phyloP scores from a whole-genome alignment of 1,284 basidiomycete genomes.

The Ganoderma multipileum region DNA sequence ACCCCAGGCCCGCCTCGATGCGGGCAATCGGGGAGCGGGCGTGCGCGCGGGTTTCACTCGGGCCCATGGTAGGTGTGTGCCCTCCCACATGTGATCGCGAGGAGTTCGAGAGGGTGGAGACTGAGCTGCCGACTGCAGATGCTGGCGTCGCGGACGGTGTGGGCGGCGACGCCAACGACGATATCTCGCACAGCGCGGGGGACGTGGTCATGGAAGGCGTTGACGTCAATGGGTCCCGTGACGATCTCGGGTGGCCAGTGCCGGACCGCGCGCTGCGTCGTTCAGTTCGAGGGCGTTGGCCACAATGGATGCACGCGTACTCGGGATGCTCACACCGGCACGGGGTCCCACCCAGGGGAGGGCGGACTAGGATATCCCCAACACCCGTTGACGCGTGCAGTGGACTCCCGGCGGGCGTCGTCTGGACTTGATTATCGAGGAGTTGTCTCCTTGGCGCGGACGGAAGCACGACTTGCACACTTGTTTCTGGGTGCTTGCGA shows the following conservation, averaged over 20 bases:
- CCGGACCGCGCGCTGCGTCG: background rate
- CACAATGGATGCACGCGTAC: background rate
- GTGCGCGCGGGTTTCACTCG: conserved; percentile 13
- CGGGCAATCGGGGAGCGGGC: background rate
- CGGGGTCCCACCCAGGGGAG: background rate
- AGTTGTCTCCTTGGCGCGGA: background rate
- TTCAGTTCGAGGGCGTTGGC: background rate
- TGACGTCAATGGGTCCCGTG: background rate
- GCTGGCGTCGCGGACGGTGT: background rate
- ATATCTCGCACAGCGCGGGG: background rate
- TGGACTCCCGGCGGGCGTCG: conserved; percentile 6
- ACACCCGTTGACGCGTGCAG: background rate
- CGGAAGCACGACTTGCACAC: conserved; percentile 6
- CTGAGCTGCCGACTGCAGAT: background rate
- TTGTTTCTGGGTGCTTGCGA: conserved; percentile 6
- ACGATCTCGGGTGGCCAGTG: background rate
- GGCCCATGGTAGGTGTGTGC: conserved; percentile 18
- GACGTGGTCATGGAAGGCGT: background rate
- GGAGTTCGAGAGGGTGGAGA: background rate
- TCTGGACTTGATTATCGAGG: conserved; percentile 1
- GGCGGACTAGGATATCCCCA: background rate
- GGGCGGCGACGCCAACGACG: background rate
- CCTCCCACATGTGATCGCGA: conserved; percentile 7
- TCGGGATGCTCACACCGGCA: conserved; percentile 11
- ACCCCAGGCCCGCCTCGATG: conserved; percentile 11